Evolutionary conservation across 148 eudicot species (phyloP), one percentile per base, ranked within the genome.

Genomic region (Polygonum maritimum): DNA sequence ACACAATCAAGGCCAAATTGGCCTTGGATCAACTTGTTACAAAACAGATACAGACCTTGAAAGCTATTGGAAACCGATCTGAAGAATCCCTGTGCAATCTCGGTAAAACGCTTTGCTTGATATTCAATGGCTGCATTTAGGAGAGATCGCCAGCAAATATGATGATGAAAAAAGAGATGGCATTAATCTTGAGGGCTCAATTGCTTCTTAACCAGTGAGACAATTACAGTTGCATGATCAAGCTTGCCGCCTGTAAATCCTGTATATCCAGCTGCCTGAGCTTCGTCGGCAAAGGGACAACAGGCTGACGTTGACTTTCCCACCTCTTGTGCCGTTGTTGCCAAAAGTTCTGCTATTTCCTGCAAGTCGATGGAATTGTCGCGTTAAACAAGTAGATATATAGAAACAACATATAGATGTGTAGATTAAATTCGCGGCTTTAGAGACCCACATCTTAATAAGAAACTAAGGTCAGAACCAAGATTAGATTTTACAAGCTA

Each of bases 281-380:
- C 97, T 31, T 86, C 86, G 81, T 91, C 98, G 13, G 90, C 87
- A 78, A 94, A 91, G 21, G 98, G 98, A 75, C 86, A 91, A 81
- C 88, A 79, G 6, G 79, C 82, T 75, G 82, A 75, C 69, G 67
- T 48, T 39, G 92, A 94, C 71, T 26, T 81, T 72, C 97, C 95
- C 75, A 90, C 86, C 80, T 85, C 91, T 73, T 87, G 93, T 35
- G 97, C 92, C 75, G 75, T 85, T 49, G 15, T 77, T 44, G 88
- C 89, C 79, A 94, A 77, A 47, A 85, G 69, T 76, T 84, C 85
- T 18, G 97, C 98, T 78, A 91, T 71, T 51, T 91, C 92, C 98
- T 93, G 77, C 69, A 60, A 26, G 69, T 60, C 12, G 12, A 48
- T 14, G 26, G n/a, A 69, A 16, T 19, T 4, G n/a, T 12, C 45